A percentile compares a stretch with the other conserved stretches of the same genome.
Evolutionary conservation across 768 basidiomycete genomes (phyloP).

Genomic region (Lentinula raphanica): DNA sequence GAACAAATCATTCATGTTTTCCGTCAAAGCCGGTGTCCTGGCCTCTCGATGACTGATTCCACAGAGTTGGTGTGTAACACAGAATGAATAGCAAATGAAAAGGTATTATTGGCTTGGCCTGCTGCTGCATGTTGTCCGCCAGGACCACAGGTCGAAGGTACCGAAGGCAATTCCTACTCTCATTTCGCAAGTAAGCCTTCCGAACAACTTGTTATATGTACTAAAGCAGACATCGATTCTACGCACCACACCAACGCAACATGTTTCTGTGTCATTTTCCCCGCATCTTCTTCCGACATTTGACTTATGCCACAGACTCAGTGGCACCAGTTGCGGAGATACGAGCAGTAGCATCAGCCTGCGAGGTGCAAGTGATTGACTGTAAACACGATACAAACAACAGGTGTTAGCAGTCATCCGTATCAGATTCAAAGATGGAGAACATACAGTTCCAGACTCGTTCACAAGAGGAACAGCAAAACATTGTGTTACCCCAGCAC

Average conservation of each 20-base stretch:
- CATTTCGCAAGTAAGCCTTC: no score
- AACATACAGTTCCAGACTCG: constrained; percentile 28
- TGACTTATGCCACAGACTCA: background rate
- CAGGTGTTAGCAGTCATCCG: background rate
- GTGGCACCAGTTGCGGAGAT: constrained; percentile 30
- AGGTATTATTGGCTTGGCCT: no score
- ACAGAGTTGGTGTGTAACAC: no score
- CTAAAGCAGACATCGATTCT: no score
- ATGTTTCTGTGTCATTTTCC: no score
- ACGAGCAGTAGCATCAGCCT: constrained; percentile 28
- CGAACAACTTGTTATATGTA: no score
- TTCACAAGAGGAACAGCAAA: constrained; percentile 40
- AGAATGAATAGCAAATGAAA: no score
- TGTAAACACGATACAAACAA: background rate
- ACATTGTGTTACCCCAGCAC: constrained; percentile 31
- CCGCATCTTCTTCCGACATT: no score
- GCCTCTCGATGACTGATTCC: no score
- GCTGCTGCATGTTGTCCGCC: no score
- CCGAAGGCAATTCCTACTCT: no score
- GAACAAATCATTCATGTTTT: background rate
- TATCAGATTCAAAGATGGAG: background rate
- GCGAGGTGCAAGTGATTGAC: constrained; percentile 34
- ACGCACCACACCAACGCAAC: background rate
- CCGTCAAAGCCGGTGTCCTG: background rate
- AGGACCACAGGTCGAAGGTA: no score